phyloP scores from a whole-genome alignment of 73 alveolate genomes.

The Stentor coeruleus region DNA sequence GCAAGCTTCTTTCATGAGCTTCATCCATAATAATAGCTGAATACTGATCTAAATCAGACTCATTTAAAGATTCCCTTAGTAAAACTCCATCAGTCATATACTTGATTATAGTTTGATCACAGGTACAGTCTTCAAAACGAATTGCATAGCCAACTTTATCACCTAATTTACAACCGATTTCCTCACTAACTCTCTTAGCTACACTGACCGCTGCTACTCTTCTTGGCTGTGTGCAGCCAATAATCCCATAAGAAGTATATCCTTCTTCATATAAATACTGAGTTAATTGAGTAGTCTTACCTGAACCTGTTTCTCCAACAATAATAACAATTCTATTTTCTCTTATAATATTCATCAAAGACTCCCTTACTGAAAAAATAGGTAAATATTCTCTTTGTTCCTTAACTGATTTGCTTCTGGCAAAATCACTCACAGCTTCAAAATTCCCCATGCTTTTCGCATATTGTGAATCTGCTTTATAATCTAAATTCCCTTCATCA shows the following conservation, averaged over 20 bases:
- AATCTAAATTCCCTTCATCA: conserved; percentile 77
- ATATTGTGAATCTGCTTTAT: conserved; percentile 82
- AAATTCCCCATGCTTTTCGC: conserved; percentile 75
- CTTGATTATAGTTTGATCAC: conserved; percentile 91
- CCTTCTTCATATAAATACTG: conserved; percentile 97
- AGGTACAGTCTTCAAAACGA: conserved; percentile 98
- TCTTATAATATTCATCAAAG: conserved; percentile 83
- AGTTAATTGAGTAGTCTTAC: conserved; percentile 99
- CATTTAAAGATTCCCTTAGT: conserved; percentile 97
- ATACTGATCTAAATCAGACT: conserved; percentile 95
- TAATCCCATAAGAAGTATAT: conserved; percentile 81
- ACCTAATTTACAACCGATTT: conserved; percentile 59
- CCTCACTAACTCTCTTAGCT: conserved; percentile 71
- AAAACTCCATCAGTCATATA: conserved; percentile 99
- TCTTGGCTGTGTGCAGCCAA: conserved; percentile 99
- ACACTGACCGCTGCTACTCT: conserved; percentile 99
- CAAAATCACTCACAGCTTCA: conserved; percentile 78
- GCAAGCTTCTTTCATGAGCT: conserved; percentile 98
- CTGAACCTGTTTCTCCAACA: conserved; percentile 99
- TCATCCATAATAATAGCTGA: conserved; percentile 98
- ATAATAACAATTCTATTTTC: conserved; percentile 93
- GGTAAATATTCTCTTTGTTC: conserved; percentile 98
- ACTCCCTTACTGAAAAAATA: conserved; percentile 87
- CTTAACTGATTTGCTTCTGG: conserved; percentile 71
- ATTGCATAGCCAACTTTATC: conserved; percentile 97